These are phyloP conservation scores for Rhododendron kiyosumense DNA, from an alignment of 148 eudicot species.

Conservation along the genomic window DNA sequence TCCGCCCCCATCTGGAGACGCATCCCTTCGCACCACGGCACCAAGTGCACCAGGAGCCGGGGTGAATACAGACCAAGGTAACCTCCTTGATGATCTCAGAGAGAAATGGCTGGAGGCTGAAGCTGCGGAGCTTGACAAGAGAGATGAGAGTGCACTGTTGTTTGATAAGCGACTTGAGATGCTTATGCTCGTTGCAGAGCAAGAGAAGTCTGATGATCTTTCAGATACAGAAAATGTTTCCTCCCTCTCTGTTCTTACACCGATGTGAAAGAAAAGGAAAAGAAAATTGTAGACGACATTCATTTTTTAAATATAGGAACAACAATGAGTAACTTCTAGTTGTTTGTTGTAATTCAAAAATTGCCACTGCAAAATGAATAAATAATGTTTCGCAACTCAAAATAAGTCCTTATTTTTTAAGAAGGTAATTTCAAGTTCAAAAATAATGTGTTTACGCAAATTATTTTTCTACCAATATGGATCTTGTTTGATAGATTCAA, in stretches of 20 bases:
- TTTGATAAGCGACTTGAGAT: constrained; percentile 46
- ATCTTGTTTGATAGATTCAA: too few species aligned
- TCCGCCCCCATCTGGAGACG: constrained; percentile 97
- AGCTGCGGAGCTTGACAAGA: constrained; percentile 80
- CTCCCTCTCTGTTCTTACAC: background rate
- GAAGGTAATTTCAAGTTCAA: too few species aligned
- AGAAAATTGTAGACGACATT: background rate
- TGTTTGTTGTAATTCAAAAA: background rate
- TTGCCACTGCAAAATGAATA: background rate
- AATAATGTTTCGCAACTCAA: too few species aligned
- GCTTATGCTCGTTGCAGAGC: constrained; percentile 36
- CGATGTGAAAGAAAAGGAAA: background rate
- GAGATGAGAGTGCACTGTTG: constrained; percentile 88
- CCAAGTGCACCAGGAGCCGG: constrained; percentile 97
- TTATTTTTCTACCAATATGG: too few species aligned
- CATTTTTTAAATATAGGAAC: background rate
- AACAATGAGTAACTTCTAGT: background rate
- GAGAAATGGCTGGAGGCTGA: constrained; percentile 97
- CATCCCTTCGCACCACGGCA: constrained; percentile 82
- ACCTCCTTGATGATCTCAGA: constrained; percentile 84
- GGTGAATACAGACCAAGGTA: constrained; percentile 46
- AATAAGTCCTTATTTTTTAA: too few species aligned
- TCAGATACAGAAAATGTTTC: background rate
- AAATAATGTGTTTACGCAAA: too few species aligned
- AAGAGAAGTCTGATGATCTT: constrained; percentile 30